Base-by-base conservation (phyloP, 139 green algal genomes). In the Pleodorina starrii region DNA sequence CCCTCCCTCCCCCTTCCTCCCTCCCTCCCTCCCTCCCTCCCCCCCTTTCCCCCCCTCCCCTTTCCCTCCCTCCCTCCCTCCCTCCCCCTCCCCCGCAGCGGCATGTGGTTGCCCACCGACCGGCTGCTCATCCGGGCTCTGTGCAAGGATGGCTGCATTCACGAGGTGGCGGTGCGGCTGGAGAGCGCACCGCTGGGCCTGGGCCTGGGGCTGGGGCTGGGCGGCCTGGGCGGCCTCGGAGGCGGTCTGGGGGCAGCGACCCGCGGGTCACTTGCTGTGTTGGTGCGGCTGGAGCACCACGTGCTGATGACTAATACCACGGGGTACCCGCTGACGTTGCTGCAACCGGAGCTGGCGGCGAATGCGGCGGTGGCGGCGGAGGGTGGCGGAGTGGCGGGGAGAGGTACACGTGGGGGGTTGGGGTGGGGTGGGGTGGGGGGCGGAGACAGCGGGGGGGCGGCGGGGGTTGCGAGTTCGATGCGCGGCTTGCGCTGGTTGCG, bases 281-380 rank as follows among this genome's bases (percentile, higher is more conserved):
- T 87, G 60, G 42, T 87, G 6, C 60, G 60, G 0, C 54, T 98
- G 85, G 95, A 98, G 69, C 93, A 94, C 0, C 93, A 97, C 77
- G 38, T 97, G n/a, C 86, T 97, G 54, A 84, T 97, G 3, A 92
- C 90, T 69, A 98, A 98, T 90, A 86, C 88, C 40, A 97, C 95
- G 1, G 92, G 94, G 35, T 92, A 96, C 43, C 79, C 89, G 10
- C 89, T 98, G n/a, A 87, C 95, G 83, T 89, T 97, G 57, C 68
- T 96, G 79, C 96, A 97, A 83, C 93, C 92, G 5, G 92, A 94
- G 63, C 42, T 81, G 12, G 74, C 77, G 38, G 54, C 36, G 9
- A 46, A 21, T 76, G 68, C 12, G 35, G n/a, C 54, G 40, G 59
- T 36, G 42, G 51, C 44, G 29, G 43, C 72, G 16, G 17, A 59